phyloP scores from a whole-genome alignment of 1,284 basidiomycete species.

The Ustilago nuda region DNA sequence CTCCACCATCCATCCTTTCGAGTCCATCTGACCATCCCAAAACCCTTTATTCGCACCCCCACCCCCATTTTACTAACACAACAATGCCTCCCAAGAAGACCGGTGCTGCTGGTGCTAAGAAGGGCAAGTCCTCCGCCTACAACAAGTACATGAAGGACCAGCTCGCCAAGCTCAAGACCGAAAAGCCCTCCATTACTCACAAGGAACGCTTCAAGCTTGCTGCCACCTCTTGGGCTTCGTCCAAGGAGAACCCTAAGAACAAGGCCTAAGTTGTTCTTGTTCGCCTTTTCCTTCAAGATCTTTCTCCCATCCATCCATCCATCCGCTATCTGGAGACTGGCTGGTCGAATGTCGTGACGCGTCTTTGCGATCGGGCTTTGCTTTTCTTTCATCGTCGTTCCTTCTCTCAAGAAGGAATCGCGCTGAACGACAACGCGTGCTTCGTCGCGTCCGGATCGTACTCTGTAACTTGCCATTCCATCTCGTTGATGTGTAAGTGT shows the following conservation, averaged over 20 bases:
- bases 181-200: conserved; percentile 56
- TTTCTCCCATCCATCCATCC: conserved; percentile 8
- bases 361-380: conserved; percentile 1
- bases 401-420: not conserved
- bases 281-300: not conserved
- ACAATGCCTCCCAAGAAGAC: conserved; percentile 57
- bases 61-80: not conserved
- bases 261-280: conserved; percentile 31
- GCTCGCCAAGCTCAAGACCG: conserved; percentile 60
- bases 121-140: conserved; percentile 54
- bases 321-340: not conserved
- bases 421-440: not conserved
- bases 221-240: conserved; percentile 50
- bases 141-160: conserved; percentile 54
- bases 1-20: conserved; percentile 9
- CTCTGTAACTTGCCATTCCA: conserved; percentile 2
- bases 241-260: conserved; percentile 61
- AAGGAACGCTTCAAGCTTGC: conserved; percentile 65
- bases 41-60: conserved; percentile 1
- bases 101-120: conserved; percentile 51
- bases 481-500: conserved; percentile 12
- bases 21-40: not conserved
- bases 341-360: conserved; percentile 1
- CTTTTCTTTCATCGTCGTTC: not conserved
- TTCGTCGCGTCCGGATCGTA: conserved; percentile 1